These are phyloP conservation scores for Rubia yunnanensis DNA, from an alignment of 257 asterid species.

Conservation along the genomic window DNA sequence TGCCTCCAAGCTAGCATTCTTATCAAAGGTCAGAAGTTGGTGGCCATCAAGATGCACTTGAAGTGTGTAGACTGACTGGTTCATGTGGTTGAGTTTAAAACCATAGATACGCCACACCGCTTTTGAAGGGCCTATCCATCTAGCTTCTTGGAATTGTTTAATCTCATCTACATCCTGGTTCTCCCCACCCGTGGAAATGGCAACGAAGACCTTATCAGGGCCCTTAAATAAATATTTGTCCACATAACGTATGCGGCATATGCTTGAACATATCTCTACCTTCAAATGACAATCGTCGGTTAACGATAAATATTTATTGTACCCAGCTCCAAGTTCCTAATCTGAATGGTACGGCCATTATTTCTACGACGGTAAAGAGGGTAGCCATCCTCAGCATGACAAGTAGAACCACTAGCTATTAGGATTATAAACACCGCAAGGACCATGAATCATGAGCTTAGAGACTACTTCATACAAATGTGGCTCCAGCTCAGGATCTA, in stretches of 20 bases:
- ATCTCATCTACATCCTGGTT: background rate
- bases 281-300: background rate
- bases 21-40: background rate
- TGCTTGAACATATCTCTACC: background rate
- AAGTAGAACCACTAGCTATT: background rate
- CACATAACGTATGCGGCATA: too few species aligned
- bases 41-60: background rate
- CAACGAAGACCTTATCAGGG: too few species aligned
- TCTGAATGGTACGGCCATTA: too few species aligned
- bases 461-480: background rate
- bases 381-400: background rate
- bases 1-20: background rate
- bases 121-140: background rate
- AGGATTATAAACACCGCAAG: background rate
- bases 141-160: background rate
- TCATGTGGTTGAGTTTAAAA: background rate
- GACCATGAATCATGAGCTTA: conserved; percentile 3
- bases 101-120: background rate
- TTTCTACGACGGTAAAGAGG: background rate
- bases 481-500: background rate
- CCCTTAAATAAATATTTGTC: too few species aligned
- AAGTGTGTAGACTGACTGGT: background rate
- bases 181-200: too few species aligned
- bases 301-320: background rate
- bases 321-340: background rate